These are phyloP conservation scores for Cornus kousa DNA, from an alignment of 148 eudicot species.

Conservation along the genomic window DNA sequence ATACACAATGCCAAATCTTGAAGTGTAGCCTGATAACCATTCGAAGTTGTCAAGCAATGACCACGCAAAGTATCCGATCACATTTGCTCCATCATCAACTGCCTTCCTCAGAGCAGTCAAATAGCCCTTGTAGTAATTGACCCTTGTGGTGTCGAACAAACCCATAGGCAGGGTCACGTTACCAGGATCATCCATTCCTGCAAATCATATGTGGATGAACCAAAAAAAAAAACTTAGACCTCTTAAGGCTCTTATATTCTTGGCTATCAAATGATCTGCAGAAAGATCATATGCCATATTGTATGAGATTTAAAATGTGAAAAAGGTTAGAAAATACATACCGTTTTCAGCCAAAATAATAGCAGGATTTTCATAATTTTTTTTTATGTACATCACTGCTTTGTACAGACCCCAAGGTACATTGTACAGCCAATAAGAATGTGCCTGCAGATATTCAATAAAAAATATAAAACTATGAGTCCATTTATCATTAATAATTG, in stretches of 20 bases:
- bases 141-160: conserved; percentile 58
- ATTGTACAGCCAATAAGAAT: conserved; percentile 77
- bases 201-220: conserved; percentile 3
- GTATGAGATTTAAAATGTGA: neutral
- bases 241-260: neutral
- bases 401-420: conserved; percentile 93
- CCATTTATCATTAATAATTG: neutral
- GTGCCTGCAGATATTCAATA: conserved; percentile 42
- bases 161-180: conserved; percentile 58
- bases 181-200: conserved; percentile 96
- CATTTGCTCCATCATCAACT: conserved; percentile 78
- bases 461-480: neutral
- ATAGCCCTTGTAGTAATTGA: conserved; percentile 72
- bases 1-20: conserved; percentile 87
- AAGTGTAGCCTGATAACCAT: conserved; percentile 87
- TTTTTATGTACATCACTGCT: conserved; percentile 75
- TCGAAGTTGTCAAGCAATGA: conserved; percentile 91
- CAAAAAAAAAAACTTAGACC: neutral
- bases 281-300: neutral
- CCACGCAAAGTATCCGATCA: conserved; percentile 91
- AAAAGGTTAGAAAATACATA: conserved; percentile 9
- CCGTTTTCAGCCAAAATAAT: conserved; percentile 87
- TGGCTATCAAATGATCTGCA: too few species aligned
- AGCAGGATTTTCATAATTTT: conserved; percentile 75
- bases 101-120: conserved; percentile 54